Evolutionary conservation across 148 eudicot genomes (phyloP).

Genomic region (Vaccinium corymbosum): DNA sequence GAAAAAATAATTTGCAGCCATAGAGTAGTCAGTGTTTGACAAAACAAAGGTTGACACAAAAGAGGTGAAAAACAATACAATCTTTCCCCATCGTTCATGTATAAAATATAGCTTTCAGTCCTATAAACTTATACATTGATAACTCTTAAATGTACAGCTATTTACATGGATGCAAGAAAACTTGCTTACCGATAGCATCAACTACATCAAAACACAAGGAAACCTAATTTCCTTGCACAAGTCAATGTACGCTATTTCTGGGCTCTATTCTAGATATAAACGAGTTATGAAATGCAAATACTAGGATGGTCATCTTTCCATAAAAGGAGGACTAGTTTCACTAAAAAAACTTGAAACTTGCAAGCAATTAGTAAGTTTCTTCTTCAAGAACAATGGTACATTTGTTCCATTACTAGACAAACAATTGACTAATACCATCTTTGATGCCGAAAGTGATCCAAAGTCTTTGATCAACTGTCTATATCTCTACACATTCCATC

Average conservation of each 20-base stretch:
- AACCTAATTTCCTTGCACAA: neutral
- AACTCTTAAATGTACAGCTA: neutral
- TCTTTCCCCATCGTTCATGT: neutral
- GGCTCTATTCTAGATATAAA: neutral
- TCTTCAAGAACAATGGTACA: neutral
- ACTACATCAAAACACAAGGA: neutral
- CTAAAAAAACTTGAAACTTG: neutral
- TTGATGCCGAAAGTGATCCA: neutral
- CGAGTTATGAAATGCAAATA: neutral
- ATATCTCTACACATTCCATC: neutral
- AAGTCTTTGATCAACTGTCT: neutral
- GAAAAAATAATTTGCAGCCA: neutral
- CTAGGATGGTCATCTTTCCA: neutral
- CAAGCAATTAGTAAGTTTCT: neutral
- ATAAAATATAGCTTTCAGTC: neutral
- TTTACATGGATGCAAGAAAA: neutral
- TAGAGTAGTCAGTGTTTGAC: neutral
- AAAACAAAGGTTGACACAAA: neutral
- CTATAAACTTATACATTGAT: neutral
- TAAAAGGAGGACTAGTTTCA: neutral
- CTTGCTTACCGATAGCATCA: neutral
- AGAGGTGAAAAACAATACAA: neutral
- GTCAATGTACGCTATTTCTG: neutral
- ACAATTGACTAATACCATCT: neutral
- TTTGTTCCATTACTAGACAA: neutral